A percentile compares a stretch with the other conserved stretches of the same genome.
phyloP scores from a whole-genome alignment of 1,139 yeast genomes.

The Pichia sp. region DNA sequence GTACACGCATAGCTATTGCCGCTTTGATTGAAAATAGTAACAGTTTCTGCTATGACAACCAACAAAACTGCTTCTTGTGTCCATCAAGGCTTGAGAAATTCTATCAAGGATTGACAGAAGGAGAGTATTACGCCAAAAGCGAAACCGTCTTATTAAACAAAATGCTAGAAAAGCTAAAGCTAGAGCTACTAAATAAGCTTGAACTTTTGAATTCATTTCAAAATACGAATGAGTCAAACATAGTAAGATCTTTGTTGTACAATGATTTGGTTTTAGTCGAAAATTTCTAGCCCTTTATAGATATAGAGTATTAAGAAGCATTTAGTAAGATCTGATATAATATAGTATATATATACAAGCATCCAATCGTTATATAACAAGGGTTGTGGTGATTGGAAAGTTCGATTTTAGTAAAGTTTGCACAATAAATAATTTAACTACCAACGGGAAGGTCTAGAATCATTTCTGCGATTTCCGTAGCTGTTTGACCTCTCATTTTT shows the following conservation, averaged over 20 bases:
- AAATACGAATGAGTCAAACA: not conserved
- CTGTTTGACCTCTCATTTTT: conserved; percentile 3
- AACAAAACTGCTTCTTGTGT: conserved; percentile 22
- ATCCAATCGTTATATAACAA: too few species aligned
- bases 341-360: not conserved
- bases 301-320: not conserved
- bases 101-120: conserved; percentile 39
- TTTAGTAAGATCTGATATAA: not conserved
- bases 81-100: conserved; percentile 24
- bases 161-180: conserved; percentile 28
- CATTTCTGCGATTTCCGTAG: conserved; percentile 11
- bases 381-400: not conserved
- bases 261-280: too few species aligned
- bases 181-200: not conserved
- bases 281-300: too few species aligned
- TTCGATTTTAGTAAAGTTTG: not conserved
- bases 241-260: too few species aligned
- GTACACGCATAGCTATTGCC: conserved; percentile 73
- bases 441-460: conserved; percentile 11
- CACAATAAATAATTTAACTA: not conserved
- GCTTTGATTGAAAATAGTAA: conserved; percentile 40
- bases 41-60: conserved; percentile 21
- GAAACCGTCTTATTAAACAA: conserved; percentile 30
- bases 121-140: conserved; percentile 32
- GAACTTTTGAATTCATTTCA: not conserved